Evolutionary conservation across 2,329 filamentous ascomycete genomes (phyloP).

Genomic region (Gaeumannomyces tritici): DNA sequence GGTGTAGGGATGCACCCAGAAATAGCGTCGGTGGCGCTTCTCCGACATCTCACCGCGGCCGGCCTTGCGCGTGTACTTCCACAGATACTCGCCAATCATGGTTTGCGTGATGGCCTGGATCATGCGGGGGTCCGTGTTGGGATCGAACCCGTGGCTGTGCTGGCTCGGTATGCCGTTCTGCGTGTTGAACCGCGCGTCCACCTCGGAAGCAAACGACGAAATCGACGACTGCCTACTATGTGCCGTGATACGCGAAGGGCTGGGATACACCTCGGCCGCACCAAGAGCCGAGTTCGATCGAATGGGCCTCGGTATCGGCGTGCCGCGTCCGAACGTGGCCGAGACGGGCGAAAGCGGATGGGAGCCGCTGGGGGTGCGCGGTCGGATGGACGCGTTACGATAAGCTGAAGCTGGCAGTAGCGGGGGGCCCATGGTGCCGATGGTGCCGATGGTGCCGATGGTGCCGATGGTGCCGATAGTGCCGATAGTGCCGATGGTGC

Average conservation of each 20-base stretch:
- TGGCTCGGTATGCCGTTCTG: slow-evolving; percentile 43
- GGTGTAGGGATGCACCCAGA: slow-evolving; percentile 98
- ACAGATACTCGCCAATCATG: slow-evolving; percentile 98
- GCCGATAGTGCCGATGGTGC: slow-evolving; percentile 51
- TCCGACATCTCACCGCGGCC: slow-evolving; percentile 83
- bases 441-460: slow-evolving; percentile 21
- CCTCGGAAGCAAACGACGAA: slow-evolving; percentile 89
- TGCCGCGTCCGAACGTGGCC: slow-evolving; percentile 32
- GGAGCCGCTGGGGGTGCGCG: slow-evolving; percentile 51
- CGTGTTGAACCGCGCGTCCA: slow-evolving; percentile 85
- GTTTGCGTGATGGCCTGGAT: slow-evolving; percentile 98
- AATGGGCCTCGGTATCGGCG: slow-evolving; percentile 44
- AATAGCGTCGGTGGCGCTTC: slow-evolving; percentile 88
- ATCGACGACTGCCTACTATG: slow-evolving; percentile 68
- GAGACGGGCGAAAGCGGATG: slow-evolving; percentile 34
- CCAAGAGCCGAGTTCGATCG: slow-evolving; percentile 34
- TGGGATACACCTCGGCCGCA: slow-evolving; percentile 33
- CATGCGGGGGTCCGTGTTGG: slow-evolving; percentile 87
- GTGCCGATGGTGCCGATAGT: slow-evolving; percentile 66
- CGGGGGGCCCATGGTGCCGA: slow-evolving; percentile 69
- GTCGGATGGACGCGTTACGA: slow-evolving; percentile 34
- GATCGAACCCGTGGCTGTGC: slow-evolving; percentile 48
- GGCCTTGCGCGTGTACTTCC: slow-evolving; percentile 96
- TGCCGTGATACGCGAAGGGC: slow-evolving; percentile 31
- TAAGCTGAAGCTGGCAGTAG: slow-evolving; percentile 67